phyloP scores from a whole-genome alignment of 495 filamentous ascomycete genomes.

The Copromyces sp. region DNA sequence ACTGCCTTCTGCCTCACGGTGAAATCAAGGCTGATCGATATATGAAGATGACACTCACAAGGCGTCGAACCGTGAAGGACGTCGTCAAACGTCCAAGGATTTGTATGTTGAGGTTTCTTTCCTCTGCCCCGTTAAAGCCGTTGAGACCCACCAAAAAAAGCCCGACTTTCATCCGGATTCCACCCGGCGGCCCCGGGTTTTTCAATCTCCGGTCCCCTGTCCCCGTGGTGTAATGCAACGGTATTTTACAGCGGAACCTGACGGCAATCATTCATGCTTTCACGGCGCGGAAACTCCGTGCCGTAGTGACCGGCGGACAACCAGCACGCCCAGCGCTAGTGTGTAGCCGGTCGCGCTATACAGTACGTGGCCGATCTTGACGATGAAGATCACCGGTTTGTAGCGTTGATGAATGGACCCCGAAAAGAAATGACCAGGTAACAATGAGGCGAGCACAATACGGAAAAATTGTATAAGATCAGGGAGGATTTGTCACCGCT shows the following conservation, averaged over 20 bases:
- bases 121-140: not conserved
- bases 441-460: not conserved
- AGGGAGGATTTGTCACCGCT: not conserved
- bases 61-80: too few species aligned
- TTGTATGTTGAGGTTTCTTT: too few species aligned
- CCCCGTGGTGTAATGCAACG: not conserved
- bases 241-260: not conserved
- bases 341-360: not conserved
- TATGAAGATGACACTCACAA: too few species aligned
- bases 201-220: not conserved
- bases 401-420: not conserved
- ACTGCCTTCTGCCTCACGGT: too few species aligned
- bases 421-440: too few species aligned
- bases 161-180: not conserved
- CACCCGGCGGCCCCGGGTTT: not conserved
- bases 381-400: not conserved
- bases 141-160: not conserved
- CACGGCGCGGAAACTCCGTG: not conserved
- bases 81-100: too few species aligned
- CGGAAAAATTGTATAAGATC: too few species aligned
- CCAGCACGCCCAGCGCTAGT: not conserved
- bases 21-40: too few species aligned
- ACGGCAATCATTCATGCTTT: not conserved
- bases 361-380: not conserved
- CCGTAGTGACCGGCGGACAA: not conserved